A percentile compares a stretch with the other conserved stretches of the same genome.
These are phyloP conservation scores for Pulveroboletus sp. DNA, from an alignment of 768 basidiomycete species.

Conservation along the genomic window DNA sequence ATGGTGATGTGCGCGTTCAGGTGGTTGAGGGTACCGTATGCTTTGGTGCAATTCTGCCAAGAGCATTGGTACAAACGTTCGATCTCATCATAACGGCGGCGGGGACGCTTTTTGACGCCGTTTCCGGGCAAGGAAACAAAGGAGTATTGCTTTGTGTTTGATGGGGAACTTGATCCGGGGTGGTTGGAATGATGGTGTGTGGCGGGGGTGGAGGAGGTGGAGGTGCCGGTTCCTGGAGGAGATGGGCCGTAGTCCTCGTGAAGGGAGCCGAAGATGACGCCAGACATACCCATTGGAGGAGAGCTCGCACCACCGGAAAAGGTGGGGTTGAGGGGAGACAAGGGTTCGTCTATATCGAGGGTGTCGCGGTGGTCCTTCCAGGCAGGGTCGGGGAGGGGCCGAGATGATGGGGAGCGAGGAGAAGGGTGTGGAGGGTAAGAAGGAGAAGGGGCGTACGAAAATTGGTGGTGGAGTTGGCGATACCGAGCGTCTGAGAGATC, in stretches of 20 bases:
- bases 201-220: conserved; percentile 47
- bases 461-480: conserved; percentile 42
- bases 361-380: conserved; percentile 35
- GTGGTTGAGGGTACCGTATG: conserved; percentile 95
- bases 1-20: conserved; percentile 98
- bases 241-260: conserved; percentile 56
- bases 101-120: conserved; percentile 78
- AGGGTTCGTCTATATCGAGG: conserved; percentile 43
- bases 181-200: conserved; percentile 20
- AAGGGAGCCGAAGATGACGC: conserved; percentile 42
- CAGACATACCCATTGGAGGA: conserved; percentile 31
- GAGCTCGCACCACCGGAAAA: conserved; percentile 44
- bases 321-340: conserved; percentile 54
- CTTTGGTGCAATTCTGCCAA: conserved; percentile 73
- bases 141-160: conserved; percentile 70
- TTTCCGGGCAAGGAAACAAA: conserved; percentile 83
- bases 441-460: conserved; percentile 33
- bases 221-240: conserved; percentile 61
- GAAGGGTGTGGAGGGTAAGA: conserved; percentile 39
- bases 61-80: conserved; percentile 90
- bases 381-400: conserved; percentile 37
- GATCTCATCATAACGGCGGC: conserved; percentile 90
- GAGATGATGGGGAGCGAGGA: conserved; percentile 40
- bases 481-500: conserved; percentile 34
- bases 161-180: conserved; percentile 29